These are phyloP conservation scores for Fusarium gaditjirri DNA, from an alignment of 2,329 filamentous ascomycete genomes.

Conservation along the genomic window DNA sequence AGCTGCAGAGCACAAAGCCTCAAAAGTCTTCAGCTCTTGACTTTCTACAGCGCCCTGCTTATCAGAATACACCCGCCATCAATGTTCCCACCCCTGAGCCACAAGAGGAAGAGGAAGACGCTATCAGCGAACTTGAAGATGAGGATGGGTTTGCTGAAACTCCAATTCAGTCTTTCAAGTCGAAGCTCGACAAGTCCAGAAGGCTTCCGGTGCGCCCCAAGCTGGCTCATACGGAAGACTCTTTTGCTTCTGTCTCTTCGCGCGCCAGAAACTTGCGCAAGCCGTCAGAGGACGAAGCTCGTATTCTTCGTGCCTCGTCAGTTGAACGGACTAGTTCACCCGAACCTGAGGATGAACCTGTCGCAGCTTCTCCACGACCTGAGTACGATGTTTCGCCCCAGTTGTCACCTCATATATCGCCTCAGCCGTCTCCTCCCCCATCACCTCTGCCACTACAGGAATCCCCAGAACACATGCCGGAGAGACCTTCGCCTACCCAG, in stretches of 20 bases:
- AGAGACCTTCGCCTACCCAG: slow-evolving; percentile 50
- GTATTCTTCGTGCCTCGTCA: slow-evolving; percentile 31
- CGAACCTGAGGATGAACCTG: slow-evolving; percentile 33
- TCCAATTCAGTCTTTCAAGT: slow-evolving; percentile 41
- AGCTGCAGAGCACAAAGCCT: slow-evolving; percentile 50
- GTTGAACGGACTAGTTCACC: slow-evolving; percentile 35
- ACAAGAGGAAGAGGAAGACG: slow-evolving; percentile 45
- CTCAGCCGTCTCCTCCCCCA: not conserved
- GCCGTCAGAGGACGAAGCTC: slow-evolving; percentile 33
- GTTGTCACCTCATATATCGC: slow-evolving; percentile 11
- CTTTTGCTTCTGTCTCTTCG: slow-evolving; percentile 36
- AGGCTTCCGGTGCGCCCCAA: slow-evolving; percentile 44
- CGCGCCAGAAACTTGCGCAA: slow-evolving; percentile 34
- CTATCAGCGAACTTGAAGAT: slow-evolving; percentile 63
- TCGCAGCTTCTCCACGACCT: slow-evolving; percentile 20
- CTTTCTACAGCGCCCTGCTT: slow-evolving; percentile 38
- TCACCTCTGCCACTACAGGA: slow-evolving; percentile 21
- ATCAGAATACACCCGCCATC: not conserved
- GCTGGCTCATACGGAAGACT: slow-evolving; percentile 39
- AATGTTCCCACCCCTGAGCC: slow-evolving; percentile 2
- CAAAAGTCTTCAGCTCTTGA: slow-evolving; percentile 24
- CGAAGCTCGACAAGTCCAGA: slow-evolving; percentile 29
- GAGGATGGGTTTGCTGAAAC: slow-evolving; percentile 45
- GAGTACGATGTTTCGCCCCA: slow-evolving; percentile 19
- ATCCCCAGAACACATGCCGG: slow-evolving; percentile 18